phyloP scores from a whole-genome alignment of 2,329 filamentous ascomycete species.

The Fonsecaea monophora region DNA sequence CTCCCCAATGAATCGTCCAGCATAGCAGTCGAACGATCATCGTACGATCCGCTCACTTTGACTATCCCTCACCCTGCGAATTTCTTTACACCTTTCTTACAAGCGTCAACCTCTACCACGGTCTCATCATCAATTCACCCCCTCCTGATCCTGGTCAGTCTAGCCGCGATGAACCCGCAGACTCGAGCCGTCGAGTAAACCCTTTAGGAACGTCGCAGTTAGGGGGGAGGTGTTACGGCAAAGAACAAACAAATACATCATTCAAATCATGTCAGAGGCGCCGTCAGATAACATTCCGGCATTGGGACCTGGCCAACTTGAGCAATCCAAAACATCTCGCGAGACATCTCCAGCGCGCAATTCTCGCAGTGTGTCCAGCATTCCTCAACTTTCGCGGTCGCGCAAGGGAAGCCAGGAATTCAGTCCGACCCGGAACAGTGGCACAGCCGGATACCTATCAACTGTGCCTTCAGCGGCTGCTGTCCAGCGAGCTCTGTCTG shows the following conservation, averaged over 20 bases:
- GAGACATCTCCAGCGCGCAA: constrained; percentile 32
- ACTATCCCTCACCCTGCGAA: background rate
- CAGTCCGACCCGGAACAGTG: constrained; percentile 63
- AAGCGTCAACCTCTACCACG: background rate
- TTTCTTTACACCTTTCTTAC: background rate
- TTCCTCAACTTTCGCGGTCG: constrained; percentile 56
- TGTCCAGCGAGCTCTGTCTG: constrained; percentile 71
- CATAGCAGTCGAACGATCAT: constrained; percentile 1
- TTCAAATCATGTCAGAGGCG: constrained; percentile 27
- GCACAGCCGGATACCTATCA: constrained; percentile 50
- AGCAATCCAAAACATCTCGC: constrained; percentile 26
- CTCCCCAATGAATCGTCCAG: constrained; percentile 2
- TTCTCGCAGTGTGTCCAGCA: constrained; percentile 40
- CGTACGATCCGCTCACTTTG: background rate
- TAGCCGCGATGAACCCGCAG: constrained; percentile 31
- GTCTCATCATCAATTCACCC: background rate
- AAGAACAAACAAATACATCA: constrained; percentile 1
- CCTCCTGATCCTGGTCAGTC: constrained; percentile 1
- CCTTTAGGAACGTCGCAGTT: constrained; percentile 18
- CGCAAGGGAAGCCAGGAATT: constrained; percentile 72
- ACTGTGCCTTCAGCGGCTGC: constrained; percentile 66
- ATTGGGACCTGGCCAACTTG: constrained; percentile 17
- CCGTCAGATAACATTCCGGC: constrained; percentile 21
- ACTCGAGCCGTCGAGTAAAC: constrained; percentile 23
- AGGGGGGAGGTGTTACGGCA: constrained; percentile 22